phyloP scores from a whole-genome alignment of 352 stramenopile species.

The Paralagenidium karlingii region DNA sequence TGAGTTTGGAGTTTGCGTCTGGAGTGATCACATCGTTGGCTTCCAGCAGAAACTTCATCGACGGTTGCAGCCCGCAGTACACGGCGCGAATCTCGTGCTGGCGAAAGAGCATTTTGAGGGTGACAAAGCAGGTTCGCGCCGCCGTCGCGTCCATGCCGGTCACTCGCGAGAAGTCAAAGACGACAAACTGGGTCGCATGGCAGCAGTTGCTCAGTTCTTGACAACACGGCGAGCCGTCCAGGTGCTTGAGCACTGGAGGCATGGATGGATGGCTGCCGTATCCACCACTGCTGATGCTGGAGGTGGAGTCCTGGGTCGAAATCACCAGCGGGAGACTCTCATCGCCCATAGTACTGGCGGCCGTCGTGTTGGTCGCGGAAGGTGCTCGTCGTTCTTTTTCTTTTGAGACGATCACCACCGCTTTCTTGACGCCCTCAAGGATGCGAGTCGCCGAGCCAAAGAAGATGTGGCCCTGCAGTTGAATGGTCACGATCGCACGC shows the following conservation, averaged over 20 bases:
- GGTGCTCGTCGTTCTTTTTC: too few species aligned
- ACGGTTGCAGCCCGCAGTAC: constrained; percentile 46
- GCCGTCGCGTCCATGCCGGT: constrained; percentile 70
- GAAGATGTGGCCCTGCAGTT: constrained; percentile 65
- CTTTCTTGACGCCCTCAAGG: constrained; percentile 49
- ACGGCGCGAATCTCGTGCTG: constrained; percentile 30
- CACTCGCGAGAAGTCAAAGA: constrained; percentile 71
- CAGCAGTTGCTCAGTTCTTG: too few species aligned
- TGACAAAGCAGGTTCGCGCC: constrained; percentile 51
- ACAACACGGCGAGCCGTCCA: constrained; percentile 21
- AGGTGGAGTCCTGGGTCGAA: constrained; percentile 2
- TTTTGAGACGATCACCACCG: constrained; percentile 25
- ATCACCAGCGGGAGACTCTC: constrained; percentile 15
- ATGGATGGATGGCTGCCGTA: too few species aligned
- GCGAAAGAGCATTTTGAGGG: constrained; percentile 45
- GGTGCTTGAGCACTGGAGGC: constrained; percentile 21
- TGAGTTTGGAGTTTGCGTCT: constrained; percentile 11
- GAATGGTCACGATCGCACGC: constrained; percentile 36
- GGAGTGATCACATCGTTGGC: constrained; percentile 35
- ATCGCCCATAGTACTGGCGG: constrained; percentile 1
- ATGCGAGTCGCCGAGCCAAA: constrained; percentile 64
- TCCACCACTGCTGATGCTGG: background rate
- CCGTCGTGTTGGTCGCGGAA: constrained; percentile 1
- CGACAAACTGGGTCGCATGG: constrained; percentile 49
- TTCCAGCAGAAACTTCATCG: constrained; percentile 38